Base-by-base conservation (phyloP, 1,284 basidiomycete species). In the Inonotus hispidus region DNA sequence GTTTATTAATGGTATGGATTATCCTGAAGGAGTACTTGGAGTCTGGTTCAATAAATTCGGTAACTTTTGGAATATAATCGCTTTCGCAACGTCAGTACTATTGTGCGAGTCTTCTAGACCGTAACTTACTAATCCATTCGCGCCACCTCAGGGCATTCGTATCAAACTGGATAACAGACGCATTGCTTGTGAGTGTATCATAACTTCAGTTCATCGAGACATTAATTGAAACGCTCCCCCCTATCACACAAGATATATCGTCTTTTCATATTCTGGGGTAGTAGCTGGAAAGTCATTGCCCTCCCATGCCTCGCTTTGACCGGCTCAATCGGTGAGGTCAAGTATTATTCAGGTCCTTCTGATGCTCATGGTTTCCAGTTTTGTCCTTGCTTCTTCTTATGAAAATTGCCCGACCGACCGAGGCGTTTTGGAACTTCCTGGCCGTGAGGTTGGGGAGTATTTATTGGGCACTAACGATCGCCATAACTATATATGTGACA, bases 401-500 rank as follows among this genome's bases (percentile, higher is more conserved):
- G 11, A 27, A 47, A 37, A 27, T 58, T 49, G 29, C 60, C 8
- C 54, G 50, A 14, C 55, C 45, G 16, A 52, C 27, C 7, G 19
- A 38, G 5, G 41, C 54, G 13, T 53, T 58, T 27, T 56, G 54
- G 46, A 27, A 38, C n/a, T 29, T 21, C 21, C 32, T 49, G 0
- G 60, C 35, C n/a, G 25, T 49, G 21, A 54, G 29, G 11, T 54
- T 62, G 21, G 61, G 47, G 19, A 43, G 39, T 13, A 35, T 58
- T 8, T 62, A 53, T 39, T 60, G 61, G 61, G 50, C 50, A 10
- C 38, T 59, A 8, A 59, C 61, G n/a, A 61, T 54, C 19, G 25
- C 57, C 21, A 39, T 58, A 39, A n/a, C n/a, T n/a, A 59, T 62
- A 8, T 47, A 59, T 16, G 46, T 60, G 19, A 62, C 59, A 8